Base-by-base conservation (phyloP, 495 filamentous ascomycete species). In the Usnea hakonensis region DNA sequence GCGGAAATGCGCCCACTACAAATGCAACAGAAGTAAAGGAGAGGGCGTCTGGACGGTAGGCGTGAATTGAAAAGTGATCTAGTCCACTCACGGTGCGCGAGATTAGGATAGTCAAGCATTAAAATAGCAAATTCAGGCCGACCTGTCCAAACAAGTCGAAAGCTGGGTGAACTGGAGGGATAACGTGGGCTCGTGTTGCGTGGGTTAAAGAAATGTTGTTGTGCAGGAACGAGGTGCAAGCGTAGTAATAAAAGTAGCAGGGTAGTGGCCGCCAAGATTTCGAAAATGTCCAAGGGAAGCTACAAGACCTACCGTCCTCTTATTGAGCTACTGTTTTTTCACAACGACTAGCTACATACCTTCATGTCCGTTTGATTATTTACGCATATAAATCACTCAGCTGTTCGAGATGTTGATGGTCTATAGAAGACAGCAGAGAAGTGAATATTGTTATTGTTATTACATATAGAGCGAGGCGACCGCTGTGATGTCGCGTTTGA, bases 401-500 rank as follows among this genome's bases (percentile, higher is more conserved):
- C 35, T 36, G 11, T 7, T 30, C 26, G 48, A 32, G 28, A 16
- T 52, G 26, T 32, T n/a, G 28, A 14, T 32, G 28, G 3, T 19
- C 5, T 13, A 2, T 32, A 14, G 26, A 59, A 35, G 17, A 37
- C 13, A 58, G 10, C 48, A 52, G 26, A 32, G 3, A 19, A 3
- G 3, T 52, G 16, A 13, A n/a, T 7, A 52, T 52, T 1, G 19
- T 30, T 1, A 32, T n/a, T n/a, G 38, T 28, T 41, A 26, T 58
- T 70, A 83, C 82, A 92, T 91, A 66, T 95, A 95, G 69, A 95
- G 71, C 62, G 87, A 90, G 23, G 90, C 90, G 32, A 91, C 90
- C 40, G 91, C 91, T 36, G 90, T 94, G 46, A 96, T 91, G 77
- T 96, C 95, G 67, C 94, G 78, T 80, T 95, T 92, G 70, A 98